Base-by-base conservation (phyloP, 805 yeast genomes). In the Candida xiaguanensis region DNA sequence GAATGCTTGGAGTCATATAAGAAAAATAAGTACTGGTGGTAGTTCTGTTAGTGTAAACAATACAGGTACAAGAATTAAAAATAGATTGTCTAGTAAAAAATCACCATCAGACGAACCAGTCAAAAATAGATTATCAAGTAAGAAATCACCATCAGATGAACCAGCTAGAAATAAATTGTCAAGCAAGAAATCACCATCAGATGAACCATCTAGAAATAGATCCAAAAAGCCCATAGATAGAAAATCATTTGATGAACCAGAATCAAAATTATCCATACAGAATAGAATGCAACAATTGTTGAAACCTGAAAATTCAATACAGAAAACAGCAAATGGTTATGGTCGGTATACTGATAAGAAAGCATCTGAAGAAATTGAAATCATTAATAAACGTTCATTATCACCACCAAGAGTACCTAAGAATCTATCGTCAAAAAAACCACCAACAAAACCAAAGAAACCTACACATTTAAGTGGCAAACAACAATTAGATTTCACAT, bases 271-370 rank as follows among this genome's bases (percentile, higher is more conserved):
- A 8, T n/a, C 32, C 4, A 78, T 81, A 31, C 82, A 78, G 48
- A 61, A 74, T 40, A 66, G 85, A 47, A 77, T 80, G 56, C 74
- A 72, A 33, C 68, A 67, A 48, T 61, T 77, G 28, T 56, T 79
- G 40, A 66, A 58, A 42, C 65, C 68, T 44, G 62, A 52, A 27
- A 53, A 74, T 4, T 74, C 75, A 2, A 63, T 74, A 0, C 55
- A 62, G 13, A 81, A 76, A 49, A 80, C 91, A 0, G 95, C 95
- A 0, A 59, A 70, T 4, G 96, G 96, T 0, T 88, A 89, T 58
- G 96, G 96, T 6, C 77, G 78, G 54, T 85, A 74, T 53, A 80
- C 90, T 0, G 82, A 73, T 35, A 23, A 34, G 9, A 54, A 53
- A 36, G 67, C 56, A 33, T 63, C 52, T 12, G 70, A 65, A 13